These are phyloP conservation scores for Batkoa obscura DNA, from an alignment of 371 early-diverging fungal genomes.

Conservation along the genomic window DNA sequence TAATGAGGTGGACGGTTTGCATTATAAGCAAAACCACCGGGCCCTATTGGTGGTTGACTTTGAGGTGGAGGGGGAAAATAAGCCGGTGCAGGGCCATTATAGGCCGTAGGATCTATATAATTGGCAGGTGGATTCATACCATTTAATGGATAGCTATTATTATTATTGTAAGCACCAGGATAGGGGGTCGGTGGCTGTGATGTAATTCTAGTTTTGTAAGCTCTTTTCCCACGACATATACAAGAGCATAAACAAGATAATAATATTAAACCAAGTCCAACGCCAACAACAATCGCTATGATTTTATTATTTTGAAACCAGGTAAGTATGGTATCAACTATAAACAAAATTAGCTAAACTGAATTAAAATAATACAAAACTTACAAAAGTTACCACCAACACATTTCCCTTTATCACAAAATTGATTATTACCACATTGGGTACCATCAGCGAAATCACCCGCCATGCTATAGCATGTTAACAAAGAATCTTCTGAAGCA, in stretches of 20 bases:
- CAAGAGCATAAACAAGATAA: slow-evolving; percentile 16
- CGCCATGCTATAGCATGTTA: slow-evolving; percentile 43
- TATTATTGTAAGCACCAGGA: not conserved
- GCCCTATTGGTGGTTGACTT: no score
- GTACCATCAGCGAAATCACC: slow-evolving; percentile 78
- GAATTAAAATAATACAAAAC: slow-evolving; percentile 4
- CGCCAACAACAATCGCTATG: slow-evolving; percentile 29
- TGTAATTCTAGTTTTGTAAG: not conserved
- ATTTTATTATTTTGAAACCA: slow-evolving; percentile 20
- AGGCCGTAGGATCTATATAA: slow-evolving; percentile 9
- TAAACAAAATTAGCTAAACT: not conserved
- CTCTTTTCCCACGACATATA: not conserved
- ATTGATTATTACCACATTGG: slow-evolving; percentile 55
- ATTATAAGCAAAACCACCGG: no score
- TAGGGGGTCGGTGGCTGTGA: no score
- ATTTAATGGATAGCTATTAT: not conserved
- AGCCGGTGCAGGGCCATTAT: slow-evolving; percentile 5
- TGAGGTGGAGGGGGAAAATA: slow-evolving; percentile 11
- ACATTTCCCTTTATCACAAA: slow-evolving; percentile 28
- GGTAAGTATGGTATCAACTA: slow-evolving; percentile 20
- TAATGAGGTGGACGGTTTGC: no score
- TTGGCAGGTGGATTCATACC: not conserved
- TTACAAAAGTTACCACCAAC: slow-evolving; percentile 22
- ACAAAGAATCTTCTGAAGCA: slow-evolving; percentile 23
- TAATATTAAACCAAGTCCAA: slow-evolving; percentile 21